A percentile compares a stretch with the other conserved stretches of the same genome.
These are phyloP conservation scores for Debaryomyces udenii DNA, from an alignment of 1,139 yeast species.

Conservation along the genomic window DNA sequence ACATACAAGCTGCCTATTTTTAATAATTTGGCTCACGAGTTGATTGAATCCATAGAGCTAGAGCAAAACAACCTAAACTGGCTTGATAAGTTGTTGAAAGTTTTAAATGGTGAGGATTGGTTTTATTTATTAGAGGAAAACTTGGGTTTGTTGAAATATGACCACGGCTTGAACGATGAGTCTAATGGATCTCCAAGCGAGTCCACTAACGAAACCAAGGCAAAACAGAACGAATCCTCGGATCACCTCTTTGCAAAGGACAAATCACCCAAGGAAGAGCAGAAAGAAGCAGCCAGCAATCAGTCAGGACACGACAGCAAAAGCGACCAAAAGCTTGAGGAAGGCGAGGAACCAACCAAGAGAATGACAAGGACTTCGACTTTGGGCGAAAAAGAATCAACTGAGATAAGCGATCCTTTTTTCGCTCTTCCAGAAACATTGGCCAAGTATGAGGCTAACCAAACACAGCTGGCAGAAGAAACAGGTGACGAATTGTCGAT, in stretches of 20 bases:
- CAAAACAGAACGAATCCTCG: background rate
- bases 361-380: conserved; percentile 27
- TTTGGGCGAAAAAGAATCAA: conserved; percentile 18
- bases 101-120: conserved; percentile 87
- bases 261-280: conserved; percentile 34
- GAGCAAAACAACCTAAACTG: conserved; percentile 78
- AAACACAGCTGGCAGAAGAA: conserved; percentile 27
- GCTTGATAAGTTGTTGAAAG: conserved; percentile 70
- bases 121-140: conserved; percentile 63
- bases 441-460: conserved; percentile 39
- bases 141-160: conserved; percentile 68
- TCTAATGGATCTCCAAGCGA: conserved; percentile 6
- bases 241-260: no score
- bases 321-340: conserved; percentile 33
- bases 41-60: conserved; percentile 73
- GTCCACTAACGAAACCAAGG: conserved; percentile 52
- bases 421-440: conserved; percentile 42
- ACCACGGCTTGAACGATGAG: conserved; percentile 57
- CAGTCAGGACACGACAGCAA: conserved; percentile 2
- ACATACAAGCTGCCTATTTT: conserved; percentile 59
- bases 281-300: conserved; percentile 23
- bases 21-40: conserved; percentile 64
- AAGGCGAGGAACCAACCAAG: conserved; percentile 60
- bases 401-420: conserved; percentile 38
- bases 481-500: conserved; percentile 31